phyloP scores from a whole-genome alignment of 1,284 basidiomycete genomes.

The Moniliophthora roreri region DNA sequence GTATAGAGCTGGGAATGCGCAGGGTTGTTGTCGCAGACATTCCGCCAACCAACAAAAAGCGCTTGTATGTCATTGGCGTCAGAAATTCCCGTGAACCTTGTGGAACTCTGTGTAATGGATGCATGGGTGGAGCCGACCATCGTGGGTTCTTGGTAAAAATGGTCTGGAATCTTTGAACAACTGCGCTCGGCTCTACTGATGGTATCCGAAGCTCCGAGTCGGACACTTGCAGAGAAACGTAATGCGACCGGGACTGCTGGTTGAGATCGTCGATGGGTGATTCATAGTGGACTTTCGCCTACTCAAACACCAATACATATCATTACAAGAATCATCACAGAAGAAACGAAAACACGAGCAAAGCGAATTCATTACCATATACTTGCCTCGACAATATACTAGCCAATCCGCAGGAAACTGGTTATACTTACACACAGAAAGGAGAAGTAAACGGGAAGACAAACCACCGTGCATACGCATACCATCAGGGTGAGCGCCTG shows the following conservation, averaged over 20 bases:
- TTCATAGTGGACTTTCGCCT: background rate
- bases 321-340: background rate
- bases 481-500: constrained; percentile 20
- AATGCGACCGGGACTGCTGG: no score
- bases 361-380: constrained; percentile 10
- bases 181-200: no score
- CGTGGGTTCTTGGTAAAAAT: no score
- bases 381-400: constrained; percentile 9
- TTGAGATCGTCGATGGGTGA: no score
- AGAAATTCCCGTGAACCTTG: no score
- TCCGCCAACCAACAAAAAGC: no score
- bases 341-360: background rate
- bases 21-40: no score
- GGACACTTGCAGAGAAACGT: background rate
- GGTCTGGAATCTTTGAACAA: no score
- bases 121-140: no score
- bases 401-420: background rate
- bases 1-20: no score
- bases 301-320: background rate
- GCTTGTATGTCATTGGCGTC: no score
- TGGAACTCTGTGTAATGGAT: no score
- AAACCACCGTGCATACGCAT: constrained; percentile 14
- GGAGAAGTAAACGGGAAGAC: constrained; percentile 15
- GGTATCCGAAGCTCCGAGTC: background rate
- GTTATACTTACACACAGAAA: constrained; percentile 26